phyloP scores from a whole-genome alignment of 305 asterid genomes.

The Plantago coronopus region DNA sequence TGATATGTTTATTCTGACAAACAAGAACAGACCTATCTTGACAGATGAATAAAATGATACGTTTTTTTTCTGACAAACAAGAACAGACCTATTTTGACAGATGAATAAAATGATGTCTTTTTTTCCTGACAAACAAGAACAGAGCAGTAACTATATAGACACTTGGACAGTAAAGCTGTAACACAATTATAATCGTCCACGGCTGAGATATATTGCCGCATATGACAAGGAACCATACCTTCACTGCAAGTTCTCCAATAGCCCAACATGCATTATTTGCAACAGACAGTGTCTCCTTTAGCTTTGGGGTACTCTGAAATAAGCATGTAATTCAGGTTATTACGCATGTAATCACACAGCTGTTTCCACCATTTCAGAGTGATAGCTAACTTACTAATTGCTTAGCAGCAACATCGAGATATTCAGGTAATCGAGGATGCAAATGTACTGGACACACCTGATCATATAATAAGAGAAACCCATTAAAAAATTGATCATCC shows the following conservation, averaged over 20 bases:
- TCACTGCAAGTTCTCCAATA: conserved; percentile 91
- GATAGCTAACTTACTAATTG: conserved; percentile 66
- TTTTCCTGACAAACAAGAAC: too few species aligned
- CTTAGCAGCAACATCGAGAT: conserved; percentile 81
- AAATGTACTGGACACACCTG: conserved; percentile 94
- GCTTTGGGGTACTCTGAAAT: conserved; percentile 66
- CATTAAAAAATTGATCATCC: not conserved
- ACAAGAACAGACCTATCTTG: too few species aligned
- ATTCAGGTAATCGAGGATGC: conserved; percentile 74
- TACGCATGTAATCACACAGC: conserved; percentile 16
- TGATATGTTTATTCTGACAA: too few species aligned
- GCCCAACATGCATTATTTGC: conserved; percentile 99
- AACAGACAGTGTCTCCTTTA: conserved; percentile 85
- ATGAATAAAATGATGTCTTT: too few species aligned
- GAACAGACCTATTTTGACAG: too few species aligned
- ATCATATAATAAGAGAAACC: conserved; percentile 29
- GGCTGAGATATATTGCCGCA: not conserved
- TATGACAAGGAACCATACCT: conserved; percentile 46
- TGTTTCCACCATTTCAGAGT: conserved; percentile 13
- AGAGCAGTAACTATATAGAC: too few species aligned
- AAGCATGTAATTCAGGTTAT: conserved; percentile 20
- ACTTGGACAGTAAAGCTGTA: too few species aligned
- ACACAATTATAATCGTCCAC: not conserved
- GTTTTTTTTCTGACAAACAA: too few species aligned
- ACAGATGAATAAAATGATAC: too few species aligned